A percentile compares a stretch with the other conserved stretches of the same genome.
phyloP scores from a whole-genome alignment of 169 alveolate species.

The Perkinsus marinus region DNA sequence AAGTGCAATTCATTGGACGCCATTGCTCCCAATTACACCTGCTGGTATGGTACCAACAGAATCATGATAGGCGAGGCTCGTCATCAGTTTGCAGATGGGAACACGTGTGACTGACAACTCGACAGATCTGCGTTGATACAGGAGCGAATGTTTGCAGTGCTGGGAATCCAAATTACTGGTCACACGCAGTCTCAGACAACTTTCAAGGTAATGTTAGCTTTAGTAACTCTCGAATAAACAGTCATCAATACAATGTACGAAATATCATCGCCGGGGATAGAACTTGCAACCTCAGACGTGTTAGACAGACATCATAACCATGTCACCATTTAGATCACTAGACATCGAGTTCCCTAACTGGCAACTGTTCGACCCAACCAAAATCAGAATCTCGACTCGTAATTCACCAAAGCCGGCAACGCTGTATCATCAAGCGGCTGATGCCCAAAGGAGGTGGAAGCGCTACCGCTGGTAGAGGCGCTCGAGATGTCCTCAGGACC shows the following conservation, averaged over 20 bases:
- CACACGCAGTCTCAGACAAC: not conserved
- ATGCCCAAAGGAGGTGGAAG: not conserved
- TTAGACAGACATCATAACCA: not conserved
- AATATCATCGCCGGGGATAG: not conserved
- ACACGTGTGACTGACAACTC: no score
- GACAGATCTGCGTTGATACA: no score
- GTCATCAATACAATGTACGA: not conserved
- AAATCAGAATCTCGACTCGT: not conserved
- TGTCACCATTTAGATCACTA: not conserved
- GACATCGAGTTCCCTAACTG: not conserved
- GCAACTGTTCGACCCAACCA: no score
- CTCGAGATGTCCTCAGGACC: not conserved
- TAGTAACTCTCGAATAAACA: not conserved
- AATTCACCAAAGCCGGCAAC: not conserved
- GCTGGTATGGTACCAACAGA: no score
- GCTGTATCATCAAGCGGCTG: not conserved
- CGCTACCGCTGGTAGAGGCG: not conserved
- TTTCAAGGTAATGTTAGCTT: not conserved
- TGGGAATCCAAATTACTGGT: no score
- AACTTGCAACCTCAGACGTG: not conserved
- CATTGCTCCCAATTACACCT: no score
- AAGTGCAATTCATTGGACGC: not conserved
- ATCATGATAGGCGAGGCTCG: no score
- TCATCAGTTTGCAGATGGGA: no score
- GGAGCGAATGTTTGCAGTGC: no score